Conservation (phyloP, 805 yeast species). For the Metschnikowia colocasiae region DNA sequence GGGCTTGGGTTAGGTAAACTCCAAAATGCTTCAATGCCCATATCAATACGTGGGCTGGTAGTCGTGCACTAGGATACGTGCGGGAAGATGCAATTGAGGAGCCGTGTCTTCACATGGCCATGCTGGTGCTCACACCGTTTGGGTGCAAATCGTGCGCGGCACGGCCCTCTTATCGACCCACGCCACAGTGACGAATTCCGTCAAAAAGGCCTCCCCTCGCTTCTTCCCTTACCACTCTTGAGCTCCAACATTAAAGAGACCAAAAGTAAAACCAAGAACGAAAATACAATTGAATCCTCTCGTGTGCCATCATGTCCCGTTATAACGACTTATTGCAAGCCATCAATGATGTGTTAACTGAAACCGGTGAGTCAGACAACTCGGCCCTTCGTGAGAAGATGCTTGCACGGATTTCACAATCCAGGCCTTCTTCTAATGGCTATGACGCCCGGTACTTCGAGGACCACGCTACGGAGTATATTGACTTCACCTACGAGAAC, state of each 20-base stretch:
- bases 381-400: constrained; percentile 10
- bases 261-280: not conserved
- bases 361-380: constrained; percentile 6
- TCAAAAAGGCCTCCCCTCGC: not conserved
- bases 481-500: constrained; percentile 64
- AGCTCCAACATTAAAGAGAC: not conserved
- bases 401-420: constrained; percentile 8
- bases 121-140: constrained; percentile 2
- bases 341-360: constrained; percentile 11
- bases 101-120: not conserved
- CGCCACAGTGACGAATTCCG: not conserved
- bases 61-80: no score
- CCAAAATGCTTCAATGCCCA: not conserved
- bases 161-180: not conserved
- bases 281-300: not conserved
- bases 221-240: not conserved
- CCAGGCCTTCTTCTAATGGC: constrained; percentile 1
- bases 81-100: not conserved
- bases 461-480: constrained; percentile 45
- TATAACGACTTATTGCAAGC: constrained; percentile 15
- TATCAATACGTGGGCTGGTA: no score
- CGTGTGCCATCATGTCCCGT: constrained; percentile 2
- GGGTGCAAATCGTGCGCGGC: constrained; percentile 6
- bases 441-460: constrained; percentile 22
- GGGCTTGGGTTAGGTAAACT: not conserved